phyloP scores from a whole-genome alignment of 2,329 filamentous ascomycete genomes.

The Elsinoe necatrix region DNA sequence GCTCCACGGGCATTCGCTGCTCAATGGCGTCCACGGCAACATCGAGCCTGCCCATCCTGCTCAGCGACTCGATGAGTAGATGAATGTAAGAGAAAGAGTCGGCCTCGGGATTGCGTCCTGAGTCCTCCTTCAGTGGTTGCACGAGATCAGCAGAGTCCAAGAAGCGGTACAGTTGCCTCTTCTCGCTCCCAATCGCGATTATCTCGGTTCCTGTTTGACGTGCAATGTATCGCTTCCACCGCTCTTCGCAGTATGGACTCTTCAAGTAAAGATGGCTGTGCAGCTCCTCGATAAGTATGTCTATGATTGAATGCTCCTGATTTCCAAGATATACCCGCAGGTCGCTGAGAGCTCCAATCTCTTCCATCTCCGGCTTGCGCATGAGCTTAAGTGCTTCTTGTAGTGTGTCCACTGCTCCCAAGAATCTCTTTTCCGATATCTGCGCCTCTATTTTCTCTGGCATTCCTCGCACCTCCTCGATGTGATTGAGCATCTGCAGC shows the following conservation, averaged over 20 bases:
- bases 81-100: constrained; percentile 93
- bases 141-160: constrained; percentile 49
- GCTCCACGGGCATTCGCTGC: constrained; percentile 83
- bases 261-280: constrained; percentile 97
- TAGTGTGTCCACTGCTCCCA: constrained; percentile 84
- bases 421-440: constrained; percentile 92
- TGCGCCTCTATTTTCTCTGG: constrained; percentile 88
- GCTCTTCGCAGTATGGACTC: constrained; percentile 91
- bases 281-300: constrained; percentile 93
- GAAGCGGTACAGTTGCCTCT: constrained; percentile 49
- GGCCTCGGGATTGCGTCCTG: constrained; percentile 84
- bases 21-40: constrained; percentile 83
- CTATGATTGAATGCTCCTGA: constrained; percentile 83
- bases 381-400: constrained; percentile 79
- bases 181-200: constrained; percentile 35
- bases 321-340: constrained; percentile 81
- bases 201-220: constrained; percentile 28
- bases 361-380: constrained; percentile 78
- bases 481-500: constrained; percentile 63
- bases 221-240: constrained; percentile 78
- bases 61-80: constrained; percentile 77
- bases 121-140: constrained; percentile 65
- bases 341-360: constrained; percentile 81
- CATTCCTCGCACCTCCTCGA: constrained; percentile 75
- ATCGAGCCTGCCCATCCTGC: constrained; percentile 80